phyloP scores from a whole-genome alignment of 2,329 filamentous ascomycete genomes.

The Emericellopsis cladophorae region DNA sequence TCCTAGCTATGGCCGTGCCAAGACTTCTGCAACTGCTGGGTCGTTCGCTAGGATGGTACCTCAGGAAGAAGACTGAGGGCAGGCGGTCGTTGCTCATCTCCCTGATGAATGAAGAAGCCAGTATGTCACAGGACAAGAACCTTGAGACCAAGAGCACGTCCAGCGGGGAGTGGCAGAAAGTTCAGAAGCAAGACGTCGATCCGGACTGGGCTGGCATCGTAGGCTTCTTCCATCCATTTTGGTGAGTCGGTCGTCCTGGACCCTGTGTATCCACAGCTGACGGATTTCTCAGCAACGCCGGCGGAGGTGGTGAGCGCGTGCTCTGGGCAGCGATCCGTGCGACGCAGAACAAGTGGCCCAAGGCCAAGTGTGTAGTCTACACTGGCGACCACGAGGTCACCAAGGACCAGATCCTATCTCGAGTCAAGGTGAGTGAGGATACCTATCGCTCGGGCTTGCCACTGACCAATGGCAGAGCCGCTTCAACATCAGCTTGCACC shows the following conservation, averaged over 20 bases:
- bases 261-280: background rate
- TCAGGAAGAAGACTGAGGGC: conserved; percentile 51
- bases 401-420: conserved; percentile 65
- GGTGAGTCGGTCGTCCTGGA: conserved; percentile 38
- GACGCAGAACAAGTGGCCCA: conserved; percentile 79
- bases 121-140: conserved; percentile 20
- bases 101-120: conserved; percentile 33
- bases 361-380: conserved; percentile 82
- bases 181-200: conserved; percentile 33
- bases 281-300: conserved; percentile 60
- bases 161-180: conserved; percentile 60
- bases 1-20: conserved; percentile 1
- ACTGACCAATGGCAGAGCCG: conserved; percentile 40
- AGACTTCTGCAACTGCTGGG: conserved; percentile 25
- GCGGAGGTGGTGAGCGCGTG: conserved; percentile 88
- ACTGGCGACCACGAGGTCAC: conserved; percentile 86
- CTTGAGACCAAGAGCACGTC: conserved; percentile 17
- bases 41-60: conserved; percentile 41
- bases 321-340: conserved; percentile 91
- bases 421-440: conserved; percentile 49
- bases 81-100: conserved; percentile 45
- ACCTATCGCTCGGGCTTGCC: too few species aligned
- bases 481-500: conserved; percentile 85
- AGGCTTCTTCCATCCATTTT: conserved; percentile 97
- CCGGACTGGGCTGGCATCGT: conserved; percentile 71